Base-by-base conservation (phyloP, 129 eudicot genomes). In the Ambrosia trifida region DNA sequence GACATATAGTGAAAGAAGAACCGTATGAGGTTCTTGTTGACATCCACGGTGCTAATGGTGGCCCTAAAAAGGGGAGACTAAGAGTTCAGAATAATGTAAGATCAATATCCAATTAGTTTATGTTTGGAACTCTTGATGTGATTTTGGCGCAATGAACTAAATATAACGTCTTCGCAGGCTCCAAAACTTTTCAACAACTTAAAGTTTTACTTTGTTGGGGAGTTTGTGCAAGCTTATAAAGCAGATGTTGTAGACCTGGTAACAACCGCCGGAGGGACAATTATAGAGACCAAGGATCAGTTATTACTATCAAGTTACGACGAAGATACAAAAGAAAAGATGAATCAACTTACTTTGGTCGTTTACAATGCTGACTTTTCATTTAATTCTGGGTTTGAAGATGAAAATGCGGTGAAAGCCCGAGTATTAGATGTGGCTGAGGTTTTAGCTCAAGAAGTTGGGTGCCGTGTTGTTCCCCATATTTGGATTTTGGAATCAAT, bases 31-130 rank as follows among this genome's bases (percentile, higher is more conserved):
- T 91, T 68, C 14, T 66, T 41, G 68, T 79, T 24, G 97, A 91
- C 66, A 91, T 83, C 44, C 96, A 88, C 64, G 94, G 97, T 18
- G 83, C 80, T 75, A 46, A 17, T 57, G 84, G 76, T 81, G 97
- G 96, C 59, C 97, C 97, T 33, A 88, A 72, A 86, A 79, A 81
- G 53, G 97, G 97, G 64, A 84, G 97, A 72, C 73, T 86, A 20
- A 81, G 89, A 72, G 75, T 77, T 10, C 61, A 60, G 20, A 59
- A 66, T 43, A 88, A 88, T 54, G 96, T 88, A 77, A 83, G 85
- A 53, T 5, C 36, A 9, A 20, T 36, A 12, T 36, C 28, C 28
- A 28, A 5, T 24, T 30, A 57, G 36, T 30, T 59, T 31, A 31
- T 32, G 41, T 31, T 30, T 13, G 31, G 19, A 6, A 9, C 20